Conservation (phyloP, 345 rosid genomes). For the Heritiera littoralis region DNA sequence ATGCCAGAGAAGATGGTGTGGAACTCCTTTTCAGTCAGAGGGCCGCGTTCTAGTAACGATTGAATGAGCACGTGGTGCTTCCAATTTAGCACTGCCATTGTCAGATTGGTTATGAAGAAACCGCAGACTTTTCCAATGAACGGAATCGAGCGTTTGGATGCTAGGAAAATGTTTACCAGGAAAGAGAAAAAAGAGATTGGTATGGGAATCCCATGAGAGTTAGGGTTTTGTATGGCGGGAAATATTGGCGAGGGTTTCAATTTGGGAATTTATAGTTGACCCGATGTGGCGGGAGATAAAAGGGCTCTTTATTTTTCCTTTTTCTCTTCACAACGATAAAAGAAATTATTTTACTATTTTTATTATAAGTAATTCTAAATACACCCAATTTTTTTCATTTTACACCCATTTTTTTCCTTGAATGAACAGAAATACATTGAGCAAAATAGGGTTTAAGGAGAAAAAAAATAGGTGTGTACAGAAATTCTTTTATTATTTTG, state of each 20-base stretch:
- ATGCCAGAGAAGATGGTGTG: slow-evolving; percentile 59
- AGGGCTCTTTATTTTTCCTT: background rate
- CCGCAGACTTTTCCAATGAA: background rate
- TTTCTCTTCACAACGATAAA: background rate
- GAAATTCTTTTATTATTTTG: too few relatives aligned
- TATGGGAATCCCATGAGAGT: background rate
- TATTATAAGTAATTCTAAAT: too few relatives aligned
- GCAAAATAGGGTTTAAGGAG: too few relatives aligned
- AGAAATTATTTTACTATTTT: too few relatives aligned
- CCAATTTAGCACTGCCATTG: slow-evolving; percentile 62
- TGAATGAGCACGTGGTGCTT: slow-evolving; percentile 85
- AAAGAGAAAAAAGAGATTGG: background rate
- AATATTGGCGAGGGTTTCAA: background rate
- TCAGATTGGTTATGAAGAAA: background rate
- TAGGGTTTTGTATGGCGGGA: slow-evolving; percentile 23
- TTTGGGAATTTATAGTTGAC: background rate
- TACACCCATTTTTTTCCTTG: too few relatives aligned
- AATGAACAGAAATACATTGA: too few relatives aligned
- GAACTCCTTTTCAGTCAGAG: slow-evolving; percentile 71
- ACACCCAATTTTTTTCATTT: too few relatives aligned
- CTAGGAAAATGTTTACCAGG: background rate
- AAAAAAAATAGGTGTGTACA: too few relatives aligned
- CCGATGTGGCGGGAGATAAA: background rate
- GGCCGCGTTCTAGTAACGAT: slow-evolving; percentile 80
- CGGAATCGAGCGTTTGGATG: background rate